Base-by-base conservation (phyloP, 2,329 filamentous ascomycete genomes). In the Leptographium flavum region DNA sequence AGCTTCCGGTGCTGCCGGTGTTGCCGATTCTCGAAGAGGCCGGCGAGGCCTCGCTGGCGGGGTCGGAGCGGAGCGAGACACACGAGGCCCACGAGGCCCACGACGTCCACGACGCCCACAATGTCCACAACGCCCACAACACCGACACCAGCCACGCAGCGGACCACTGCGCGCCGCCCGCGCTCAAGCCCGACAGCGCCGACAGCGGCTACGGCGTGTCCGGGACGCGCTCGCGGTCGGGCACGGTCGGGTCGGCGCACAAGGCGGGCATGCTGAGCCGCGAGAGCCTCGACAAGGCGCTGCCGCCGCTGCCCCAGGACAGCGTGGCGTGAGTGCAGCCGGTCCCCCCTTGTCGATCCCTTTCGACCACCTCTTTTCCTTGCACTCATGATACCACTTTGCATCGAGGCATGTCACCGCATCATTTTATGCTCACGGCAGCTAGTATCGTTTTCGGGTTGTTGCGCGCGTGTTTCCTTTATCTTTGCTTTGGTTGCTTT, bases 1-100 rank as follows among this genome's bases (percentile, higher is more conserved):
- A 69, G 65, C 56, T 69, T n/a, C n/a, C n/a, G n/a, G n/a, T n/a
- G 65, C 19, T 60, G 56, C 59, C 58, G 57, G 72, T 64, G 1
- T 65, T 96, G 2, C 90, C 90, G 0, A 81, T 95, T 10, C 87
- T 96, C 7, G 85, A 94, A 53, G 82, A 79, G n/a, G 81, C 79
- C n/a, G 83, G 79, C 5, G 90, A 95, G 60, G 80, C 71, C 10
- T 75, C 71, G 71, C 48, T 74, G 72, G 48, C 61, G 57, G 17
- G 49, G 53, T 10, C 57, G 48, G 45, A 57, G 53, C 43, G 43
- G 25, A 39, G 22, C 31, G 21, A 25, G 22, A 11, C 21, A 14
- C n/a, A 48, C 41, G 11, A 14, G 23, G 5, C 27, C 27, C 8
- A 28, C 27, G 27, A 3, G 27, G 3, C 5, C 27, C 8, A 3